Evolutionary conservation across 139 green algal species (phyloP).

Genomic region (Deuterostichococcus epilithicus): DNA sequence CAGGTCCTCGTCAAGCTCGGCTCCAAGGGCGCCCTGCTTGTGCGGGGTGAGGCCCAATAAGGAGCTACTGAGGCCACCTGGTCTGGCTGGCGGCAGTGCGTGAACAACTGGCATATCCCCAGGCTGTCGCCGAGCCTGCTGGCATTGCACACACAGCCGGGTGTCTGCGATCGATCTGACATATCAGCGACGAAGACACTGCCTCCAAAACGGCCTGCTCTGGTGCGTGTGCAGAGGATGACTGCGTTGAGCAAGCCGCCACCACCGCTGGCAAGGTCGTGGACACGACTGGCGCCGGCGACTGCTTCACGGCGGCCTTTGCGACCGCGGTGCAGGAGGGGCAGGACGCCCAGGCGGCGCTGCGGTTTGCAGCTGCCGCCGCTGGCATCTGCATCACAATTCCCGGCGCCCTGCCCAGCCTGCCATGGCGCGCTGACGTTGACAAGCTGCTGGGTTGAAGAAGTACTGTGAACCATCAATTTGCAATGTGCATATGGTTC

Average conservation of each 20-base stretch:
- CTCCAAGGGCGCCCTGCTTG: conserved; percentile 63
- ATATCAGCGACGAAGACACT: too few relatives aligned
- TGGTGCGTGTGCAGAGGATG: conserved; percentile 28
- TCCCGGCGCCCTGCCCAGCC: conserved; percentile 53
- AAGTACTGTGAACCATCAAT: neutral
- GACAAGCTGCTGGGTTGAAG: conserved; percentile 5
- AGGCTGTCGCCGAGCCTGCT: too few relatives aligned
- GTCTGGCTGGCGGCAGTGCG: neutral
- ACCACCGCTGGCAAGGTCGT: conserved; percentile 48
- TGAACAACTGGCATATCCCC: too few relatives aligned
- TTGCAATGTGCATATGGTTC: neutral
- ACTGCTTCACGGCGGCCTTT: conserved; percentile 91
- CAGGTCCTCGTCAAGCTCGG: conserved; percentile 87
- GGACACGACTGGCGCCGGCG: conserved; percentile 87
- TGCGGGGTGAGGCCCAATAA: conserved; percentile 35
- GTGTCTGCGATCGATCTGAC: too few relatives aligned
- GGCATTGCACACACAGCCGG: too few relatives aligned
- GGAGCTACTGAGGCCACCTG: neutral
- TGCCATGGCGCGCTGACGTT: conserved; percentile 42
- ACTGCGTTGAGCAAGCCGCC: conserved; percentile 27
- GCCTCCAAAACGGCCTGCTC: conserved; percentile 1
- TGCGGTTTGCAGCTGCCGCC: conserved; percentile 71
- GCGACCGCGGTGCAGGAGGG: conserved; percentile 76
- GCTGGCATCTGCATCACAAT: conserved; percentile 63
- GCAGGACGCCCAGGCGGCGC: conserved; percentile 36